phyloP scores from a whole-genome alignment of 192 early-diverging fungal genomes.

The Backusella mclennaniae region DNA sequence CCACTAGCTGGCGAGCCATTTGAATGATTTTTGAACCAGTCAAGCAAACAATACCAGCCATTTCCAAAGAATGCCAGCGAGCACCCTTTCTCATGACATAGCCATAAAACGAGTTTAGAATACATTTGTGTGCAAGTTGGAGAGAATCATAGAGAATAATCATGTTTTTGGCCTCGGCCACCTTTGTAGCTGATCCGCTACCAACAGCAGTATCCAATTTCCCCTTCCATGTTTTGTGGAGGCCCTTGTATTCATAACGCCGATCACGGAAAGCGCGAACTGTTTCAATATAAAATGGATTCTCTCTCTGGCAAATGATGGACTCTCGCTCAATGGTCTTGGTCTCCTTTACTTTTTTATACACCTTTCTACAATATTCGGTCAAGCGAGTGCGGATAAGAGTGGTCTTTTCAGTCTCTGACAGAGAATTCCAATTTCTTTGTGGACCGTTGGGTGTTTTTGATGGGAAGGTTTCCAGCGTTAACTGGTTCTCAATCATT shows the following conservation, averaged over 20 bases:
- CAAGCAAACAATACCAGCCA: constrained; percentile 98
- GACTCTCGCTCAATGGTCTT: constrained; percentile 81
- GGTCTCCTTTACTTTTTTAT: constrained; percentile 79
- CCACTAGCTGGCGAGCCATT: constrained; percentile 88
- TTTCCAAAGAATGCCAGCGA: constrained; percentile 98
- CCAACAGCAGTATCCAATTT: constrained; percentile 70
- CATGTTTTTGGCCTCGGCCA: constrained; percentile 87
- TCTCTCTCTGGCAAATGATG: constrained; percentile 95
- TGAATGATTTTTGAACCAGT: constrained; percentile 98
- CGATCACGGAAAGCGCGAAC: constrained; percentile 96
- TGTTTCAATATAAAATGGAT: constrained; percentile 98
- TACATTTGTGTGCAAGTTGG: constrained; percentile 97
- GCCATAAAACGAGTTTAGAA: constrained; percentile 94
- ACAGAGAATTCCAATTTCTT: constrained; percentile 68
- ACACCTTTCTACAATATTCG: constrained; percentile 88
- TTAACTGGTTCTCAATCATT: constrained; percentile 88
- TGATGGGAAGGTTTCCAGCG: constrained; percentile 76
- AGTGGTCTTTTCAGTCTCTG: constrained; percentile 62
- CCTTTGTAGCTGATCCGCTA: constrained; percentile 61
- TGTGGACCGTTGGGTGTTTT: constrained; percentile 50
- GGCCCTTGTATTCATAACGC: constrained; percentile 95
- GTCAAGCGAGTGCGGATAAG: constrained; percentile 77
- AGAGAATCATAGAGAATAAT: constrained; percentile 96
- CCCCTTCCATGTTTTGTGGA: constrained; percentile 90
- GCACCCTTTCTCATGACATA: constrained; percentile 99